phyloP scores from a whole-genome alignment of 768 basidiomycete species.

The Botryobasidium botryosum region DNA sequence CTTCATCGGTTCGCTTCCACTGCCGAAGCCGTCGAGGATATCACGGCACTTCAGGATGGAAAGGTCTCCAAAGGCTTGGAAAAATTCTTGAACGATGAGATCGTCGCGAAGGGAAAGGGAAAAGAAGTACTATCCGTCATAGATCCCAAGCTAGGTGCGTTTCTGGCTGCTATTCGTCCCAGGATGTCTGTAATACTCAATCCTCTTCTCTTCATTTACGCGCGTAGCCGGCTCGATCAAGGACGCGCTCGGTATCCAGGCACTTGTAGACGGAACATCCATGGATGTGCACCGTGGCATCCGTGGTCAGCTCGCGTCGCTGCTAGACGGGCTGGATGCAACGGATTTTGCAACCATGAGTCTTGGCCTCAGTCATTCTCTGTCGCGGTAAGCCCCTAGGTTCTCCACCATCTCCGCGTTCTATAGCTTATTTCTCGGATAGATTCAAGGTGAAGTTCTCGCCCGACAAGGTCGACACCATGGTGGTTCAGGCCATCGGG shows the following conservation, averaged over 20 bases:
- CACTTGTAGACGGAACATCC: slow-evolving; percentile 38
- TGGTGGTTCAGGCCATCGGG: slow-evolving; percentile 98
- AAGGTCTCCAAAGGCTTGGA: slow-evolving; percentile 87
- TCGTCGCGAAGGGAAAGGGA: slow-evolving; percentile 78
- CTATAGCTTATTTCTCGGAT: neutral
- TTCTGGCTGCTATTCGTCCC: slow-evolving; percentile 7
- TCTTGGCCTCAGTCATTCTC: slow-evolving; percentile 88
- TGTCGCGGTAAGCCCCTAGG: slow-evolving; percentile 52
- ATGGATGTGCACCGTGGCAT: slow-evolving; percentile 92
- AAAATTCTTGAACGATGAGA: slow-evolving; percentile 77
- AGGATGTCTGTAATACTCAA: neutral
- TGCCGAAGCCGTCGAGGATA: slow-evolving; percentile 90
- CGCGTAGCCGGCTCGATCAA: slow-evolving; percentile 61
- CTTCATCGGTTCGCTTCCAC: slow-evolving; percentile 95
- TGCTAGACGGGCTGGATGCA: slow-evolving; percentile 82
- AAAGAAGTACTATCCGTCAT: slow-evolving; percentile 70
- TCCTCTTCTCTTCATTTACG: neutral
- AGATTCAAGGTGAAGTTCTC: slow-evolving; percentile 99
- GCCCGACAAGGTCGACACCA: slow-evolving; percentile 98
- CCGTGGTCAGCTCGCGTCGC: slow-evolving; percentile 64
- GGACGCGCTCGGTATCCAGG: slow-evolving; percentile 88
- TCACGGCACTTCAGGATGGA: slow-evolving; percentile 81
- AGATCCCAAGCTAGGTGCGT: slow-evolving; percentile 78
- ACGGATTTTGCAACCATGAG: slow-evolving; percentile 96
- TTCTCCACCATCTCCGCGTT: neutral